These are phyloP conservation scores for Ustilago nuda DNA, from an alignment of 1,284 basidiomycete species.

Conservation along the genomic window DNA sequence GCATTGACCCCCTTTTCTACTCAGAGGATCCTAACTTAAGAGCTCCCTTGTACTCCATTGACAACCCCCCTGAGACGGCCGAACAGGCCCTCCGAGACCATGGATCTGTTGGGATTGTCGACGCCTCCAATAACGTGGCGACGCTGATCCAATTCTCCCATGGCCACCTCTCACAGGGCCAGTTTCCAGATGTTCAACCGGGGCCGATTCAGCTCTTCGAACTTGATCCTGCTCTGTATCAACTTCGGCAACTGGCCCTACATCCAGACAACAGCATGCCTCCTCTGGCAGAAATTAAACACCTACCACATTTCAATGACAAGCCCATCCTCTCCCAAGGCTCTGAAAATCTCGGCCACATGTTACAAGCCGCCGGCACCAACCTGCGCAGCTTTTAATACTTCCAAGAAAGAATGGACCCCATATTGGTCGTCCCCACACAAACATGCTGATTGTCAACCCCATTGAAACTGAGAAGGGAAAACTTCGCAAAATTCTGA, in stretches of 20 bases:
- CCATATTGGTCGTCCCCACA: not conserved
- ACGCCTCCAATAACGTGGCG: not conserved
- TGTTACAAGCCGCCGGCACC: not conserved
- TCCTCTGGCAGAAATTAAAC: not conserved
- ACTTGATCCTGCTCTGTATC: slow-evolving; percentile 8
- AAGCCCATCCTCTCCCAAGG: slow-evolving; percentile 7
- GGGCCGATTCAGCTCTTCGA: not conserved
- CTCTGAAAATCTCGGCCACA: slow-evolving; percentile 10
- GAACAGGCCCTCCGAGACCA: slow-evolving; percentile 14
- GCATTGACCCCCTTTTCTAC: slow-evolving; percentile 1
- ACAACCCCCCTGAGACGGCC: not conserved
- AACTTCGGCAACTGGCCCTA: not conserved
- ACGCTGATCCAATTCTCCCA: no score
- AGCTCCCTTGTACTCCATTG: slow-evolving; percentile 1
- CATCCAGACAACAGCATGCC: not conserved
- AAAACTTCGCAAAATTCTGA: not conserved
- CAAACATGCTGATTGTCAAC: not conserved
- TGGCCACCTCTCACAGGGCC: no score
- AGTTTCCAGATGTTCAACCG: not conserved
- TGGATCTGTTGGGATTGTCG: not conserved
- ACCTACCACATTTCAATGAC: not conserved
- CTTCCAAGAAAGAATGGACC: not conserved
- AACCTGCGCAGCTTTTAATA: slow-evolving; percentile 3
- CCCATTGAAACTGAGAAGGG: not conserved
- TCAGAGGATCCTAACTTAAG: no score